These are phyloP conservation scores for Citrus inodora DNA, from an alignment of 345 rosid species.

Conservation along the genomic window DNA sequence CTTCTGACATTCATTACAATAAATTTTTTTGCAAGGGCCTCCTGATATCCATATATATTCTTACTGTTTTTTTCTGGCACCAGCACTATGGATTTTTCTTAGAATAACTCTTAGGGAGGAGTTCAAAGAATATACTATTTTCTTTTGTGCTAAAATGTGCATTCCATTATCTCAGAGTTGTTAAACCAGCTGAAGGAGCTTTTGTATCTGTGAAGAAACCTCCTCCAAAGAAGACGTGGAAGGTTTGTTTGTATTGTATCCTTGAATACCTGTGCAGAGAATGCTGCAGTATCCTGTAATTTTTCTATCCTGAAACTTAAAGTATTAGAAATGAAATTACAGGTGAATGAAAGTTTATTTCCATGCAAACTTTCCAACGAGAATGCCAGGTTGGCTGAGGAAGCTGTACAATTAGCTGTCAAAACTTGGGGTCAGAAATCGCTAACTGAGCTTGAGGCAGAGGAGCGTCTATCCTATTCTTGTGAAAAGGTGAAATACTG, in stretches of 20 bases:
- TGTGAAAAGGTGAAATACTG: slow-evolving; percentile 75
- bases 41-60: background rate
- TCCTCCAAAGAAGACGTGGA: slow-evolving; percentile 86
- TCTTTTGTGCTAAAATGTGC: slow-evolving; percentile 2
- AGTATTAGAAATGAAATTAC: slow-evolving; percentile 13
- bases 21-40: background rate
- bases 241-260: slow-evolving; percentile 37
- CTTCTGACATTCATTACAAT: slow-evolving; percentile 5
- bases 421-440: slow-evolving; percentile 86
- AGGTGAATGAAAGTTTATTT: slow-evolving; percentile 88
- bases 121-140: background rate
- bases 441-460: slow-evolving; percentile 90
- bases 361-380: slow-evolving; percentile 73
- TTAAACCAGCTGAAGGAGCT: slow-evolving; percentile 70
- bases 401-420: slow-evolving; percentile 77
- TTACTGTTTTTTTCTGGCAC: background rate
- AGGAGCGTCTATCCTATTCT: slow-evolving; percentile 87
- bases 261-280: background rate
- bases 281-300: background rate
- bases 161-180: slow-evolving; percentile 49
- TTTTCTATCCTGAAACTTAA: slow-evolving; percentile 11
- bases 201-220: slow-evolving; percentile 83
- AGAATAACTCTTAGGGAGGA: background rate
- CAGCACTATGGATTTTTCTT: background rate
- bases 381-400: slow-evolving; percentile 70